Percentiles rank a stretch among this genome's conserved stretches.
Conservation (phyloP, 306 rosid genomes). For the Ochetophila trinervis region DNA sequence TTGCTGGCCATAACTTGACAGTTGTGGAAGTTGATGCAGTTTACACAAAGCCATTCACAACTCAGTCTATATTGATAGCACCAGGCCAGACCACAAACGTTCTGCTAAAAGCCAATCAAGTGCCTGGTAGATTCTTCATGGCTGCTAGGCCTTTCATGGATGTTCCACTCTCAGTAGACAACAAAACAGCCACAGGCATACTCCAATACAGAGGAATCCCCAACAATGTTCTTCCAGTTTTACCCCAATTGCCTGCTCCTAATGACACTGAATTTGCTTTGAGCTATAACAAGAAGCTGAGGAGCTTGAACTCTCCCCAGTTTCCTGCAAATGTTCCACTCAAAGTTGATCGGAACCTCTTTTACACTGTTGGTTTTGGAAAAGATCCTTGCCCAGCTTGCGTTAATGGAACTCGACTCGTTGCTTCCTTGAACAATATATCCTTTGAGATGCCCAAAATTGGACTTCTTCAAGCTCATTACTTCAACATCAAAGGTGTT, state of each 20-base stretch:
- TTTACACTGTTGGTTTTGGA: constrained; percentile 71
- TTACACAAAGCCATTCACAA: constrained; percentile 73
- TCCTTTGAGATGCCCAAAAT: constrained; percentile 70
- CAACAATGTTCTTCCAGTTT: constrained; percentile 60
- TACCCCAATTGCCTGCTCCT: constrained; percentile 54
- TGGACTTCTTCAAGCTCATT: constrained; percentile 84
- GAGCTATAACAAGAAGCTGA: constrained; percentile 48
- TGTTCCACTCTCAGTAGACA: constrained; percentile 61
- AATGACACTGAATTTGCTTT: constrained; percentile 62
- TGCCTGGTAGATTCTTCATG: constrained; percentile 62
- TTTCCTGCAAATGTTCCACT: constrained; percentile 81
- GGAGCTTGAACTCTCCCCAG: constrained; percentile 52
- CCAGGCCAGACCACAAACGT: constrained; percentile 94
- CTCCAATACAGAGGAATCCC: constrained; percentile 70
- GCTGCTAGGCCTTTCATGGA: constrained; percentile 70
- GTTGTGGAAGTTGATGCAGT: constrained; percentile 94
- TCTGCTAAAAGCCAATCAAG: constrained; percentile 58
- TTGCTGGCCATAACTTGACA: constrained; percentile 69
- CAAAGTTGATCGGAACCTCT: constrained; percentile 63
- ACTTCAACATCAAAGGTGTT: constrained; percentile 62
- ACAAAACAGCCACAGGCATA: constrained; percentile 75
- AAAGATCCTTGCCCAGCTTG: constrained; percentile 59
- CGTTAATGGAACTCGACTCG: constrained; percentile 63
- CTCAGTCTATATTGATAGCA: constrained; percentile 61
- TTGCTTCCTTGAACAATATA: constrained; percentile 78